phyloP scores from a whole-genome alignment of 1,284 basidiomycete genomes.

The Apiotrichum sp. region DNA sequence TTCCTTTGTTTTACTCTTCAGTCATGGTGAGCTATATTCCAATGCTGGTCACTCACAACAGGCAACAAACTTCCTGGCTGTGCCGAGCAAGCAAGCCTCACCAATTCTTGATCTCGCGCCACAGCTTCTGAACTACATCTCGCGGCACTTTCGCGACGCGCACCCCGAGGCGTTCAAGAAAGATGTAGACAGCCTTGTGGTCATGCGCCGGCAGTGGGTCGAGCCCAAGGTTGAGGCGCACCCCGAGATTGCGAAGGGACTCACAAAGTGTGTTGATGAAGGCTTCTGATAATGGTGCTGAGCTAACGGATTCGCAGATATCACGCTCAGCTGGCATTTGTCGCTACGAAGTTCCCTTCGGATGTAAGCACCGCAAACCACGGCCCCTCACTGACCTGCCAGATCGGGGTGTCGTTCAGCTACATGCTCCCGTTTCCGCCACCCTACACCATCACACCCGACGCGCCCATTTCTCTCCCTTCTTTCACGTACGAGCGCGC shows the following conservation, averaged over 20 bases:
- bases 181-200: conserved; percentile 68
- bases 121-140: conserved; percentile 63
- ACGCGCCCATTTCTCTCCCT: conserved; percentile 59
- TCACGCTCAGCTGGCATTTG: conserved; percentile 76
- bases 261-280: conserved; percentile 45
- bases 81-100: conserved; percentile 72
- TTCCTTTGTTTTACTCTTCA: neutral
- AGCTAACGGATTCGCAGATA: conserved; percentile 55
- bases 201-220: conserved; percentile 60
- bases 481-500: conserved; percentile 74
- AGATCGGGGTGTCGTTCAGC: conserved; percentile 72
- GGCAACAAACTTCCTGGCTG: conserved; percentile 59
- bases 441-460: conserved; percentile 46
- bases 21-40: neutral
- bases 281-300: conserved; percentile 35
- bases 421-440: conserved; percentile 66
- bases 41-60: neutral
- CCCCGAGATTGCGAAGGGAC: conserved; percentile 38
- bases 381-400: neutral
- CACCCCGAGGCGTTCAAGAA: conserved; percentile 82
- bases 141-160: conserved; percentile 60
- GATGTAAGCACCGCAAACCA: conserved; percentile 51
- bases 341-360: conserved; percentile 64
- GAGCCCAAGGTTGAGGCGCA: conserved; percentile 56
- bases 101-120: conserved; percentile 55